These are phyloP conservation scores for Leptomonas seymouri DNA, from an alignment of 208 protist genomes.

Conservation along the genomic window DNA sequence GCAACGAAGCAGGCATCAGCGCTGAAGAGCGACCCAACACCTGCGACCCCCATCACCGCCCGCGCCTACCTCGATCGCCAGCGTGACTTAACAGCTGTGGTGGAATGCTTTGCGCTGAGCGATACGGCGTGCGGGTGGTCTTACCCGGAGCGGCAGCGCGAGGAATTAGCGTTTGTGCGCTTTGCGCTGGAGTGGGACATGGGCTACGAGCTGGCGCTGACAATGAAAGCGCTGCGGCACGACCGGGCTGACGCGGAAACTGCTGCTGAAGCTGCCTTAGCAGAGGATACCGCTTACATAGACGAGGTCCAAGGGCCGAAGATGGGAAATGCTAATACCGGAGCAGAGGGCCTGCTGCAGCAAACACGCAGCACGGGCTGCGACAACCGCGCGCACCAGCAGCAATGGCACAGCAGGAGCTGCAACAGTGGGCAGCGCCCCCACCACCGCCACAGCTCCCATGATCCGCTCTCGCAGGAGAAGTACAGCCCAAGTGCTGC, in stretches of 20 bases:
- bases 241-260: constrained; percentile 26
- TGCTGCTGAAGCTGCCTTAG: constrained; percentile 1
- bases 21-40: neutral
- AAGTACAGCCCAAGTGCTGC: neutral
- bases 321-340: neutral
- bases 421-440: no score
- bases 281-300: neutral
- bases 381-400: neutral
- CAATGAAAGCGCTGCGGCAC: constrained; percentile 54
- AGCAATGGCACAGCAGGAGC: no score
- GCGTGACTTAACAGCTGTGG: constrained; percentile 34
- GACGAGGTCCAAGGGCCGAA: neutral
- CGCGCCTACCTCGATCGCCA: constrained; percentile 25
- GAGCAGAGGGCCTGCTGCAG: neutral
- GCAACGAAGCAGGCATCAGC: no score
- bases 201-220: constrained; percentile 72
- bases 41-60: constrained; percentile 11
- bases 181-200: constrained; percentile 88
- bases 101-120: constrained; percentile 58
- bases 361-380: neutral
- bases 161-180: constrained; percentile 55
- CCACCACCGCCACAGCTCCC: neutral
- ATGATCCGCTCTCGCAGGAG: neutral
- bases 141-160: constrained; percentile 53
- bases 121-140: constrained; percentile 55